Conservation (phyloP, 2,329 filamentous ascomycete species). For the Aspergillus uvarum region DNA sequence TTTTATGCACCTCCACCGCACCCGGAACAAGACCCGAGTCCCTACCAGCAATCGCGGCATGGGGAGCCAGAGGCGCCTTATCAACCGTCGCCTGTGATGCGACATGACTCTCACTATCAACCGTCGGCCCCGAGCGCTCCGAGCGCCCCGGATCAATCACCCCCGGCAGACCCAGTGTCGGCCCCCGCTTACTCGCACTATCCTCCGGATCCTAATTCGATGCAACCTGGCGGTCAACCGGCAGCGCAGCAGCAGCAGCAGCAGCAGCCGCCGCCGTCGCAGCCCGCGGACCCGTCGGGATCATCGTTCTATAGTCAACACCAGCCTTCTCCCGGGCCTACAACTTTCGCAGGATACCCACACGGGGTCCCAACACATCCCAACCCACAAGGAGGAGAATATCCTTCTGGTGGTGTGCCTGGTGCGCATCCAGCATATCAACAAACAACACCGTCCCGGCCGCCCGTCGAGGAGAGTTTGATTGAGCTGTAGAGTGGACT, state of each 20-base stretch:
- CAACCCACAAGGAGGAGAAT: conserved; percentile 19
- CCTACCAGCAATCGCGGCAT: conserved; percentile 22
- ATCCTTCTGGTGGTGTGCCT: conserved; percentile 18
- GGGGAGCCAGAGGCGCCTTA: conserved; percentile 20
- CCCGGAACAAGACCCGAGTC: conserved; percentile 16
- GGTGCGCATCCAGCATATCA: conserved; percentile 19
- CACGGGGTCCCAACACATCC: conserved; percentile 14
- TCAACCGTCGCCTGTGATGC: conserved; percentile 22
- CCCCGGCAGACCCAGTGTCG: conserved; percentile 15
- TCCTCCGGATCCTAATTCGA: conserved; percentile 11
- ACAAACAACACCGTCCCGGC: conserved; percentile 23
- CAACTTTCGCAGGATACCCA: conserved; percentile 14
- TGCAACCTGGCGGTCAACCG: conserved; percentile 15
- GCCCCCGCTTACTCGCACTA: conserved; percentile 21
- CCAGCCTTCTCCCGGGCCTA: conserved; percentile 14
- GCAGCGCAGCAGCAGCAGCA: conserved; percentile 13
- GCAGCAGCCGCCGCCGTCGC: too few relatives aligned
- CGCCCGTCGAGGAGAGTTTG: conserved; percentile 32
- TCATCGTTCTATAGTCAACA: conserved; percentile 25
- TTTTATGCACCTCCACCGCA: conserved; percentile 20
- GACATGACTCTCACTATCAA: conserved; percentile 26
- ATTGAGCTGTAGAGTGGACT: conserved; percentile 28
- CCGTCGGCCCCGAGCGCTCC: conserved; percentile 18
- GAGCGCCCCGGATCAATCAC: conserved; percentile 18
- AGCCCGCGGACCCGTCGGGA: conserved; percentile 13